Conservation (phyloP, 2,329 filamentous ascomycete species). For the Ophiostoma montium region DNA sequence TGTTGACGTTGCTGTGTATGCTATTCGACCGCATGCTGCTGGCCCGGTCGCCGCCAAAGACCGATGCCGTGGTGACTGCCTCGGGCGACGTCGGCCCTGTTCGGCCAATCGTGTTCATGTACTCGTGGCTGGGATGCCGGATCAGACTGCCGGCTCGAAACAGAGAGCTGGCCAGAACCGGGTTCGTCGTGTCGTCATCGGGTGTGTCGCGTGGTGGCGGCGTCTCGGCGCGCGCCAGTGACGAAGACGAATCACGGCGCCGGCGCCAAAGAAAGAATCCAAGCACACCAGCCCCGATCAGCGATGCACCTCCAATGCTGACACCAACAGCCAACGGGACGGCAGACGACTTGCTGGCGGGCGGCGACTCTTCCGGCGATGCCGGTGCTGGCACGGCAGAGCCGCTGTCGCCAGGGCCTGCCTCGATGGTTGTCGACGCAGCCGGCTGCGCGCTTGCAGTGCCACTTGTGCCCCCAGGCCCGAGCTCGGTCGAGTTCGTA, state of each 20-base stretch:
- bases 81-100: background rate
- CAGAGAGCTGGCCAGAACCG: background rate
- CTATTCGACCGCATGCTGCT: background rate
- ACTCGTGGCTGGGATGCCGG: background rate
- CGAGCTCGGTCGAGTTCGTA: background rate
- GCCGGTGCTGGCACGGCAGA: background rate
- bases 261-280: slow-evolving; percentile 8
- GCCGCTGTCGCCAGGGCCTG: background rate
- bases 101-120: background rate
- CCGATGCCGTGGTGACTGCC: background rate
- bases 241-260: background rate
- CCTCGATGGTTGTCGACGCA: background rate
- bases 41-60: no score
- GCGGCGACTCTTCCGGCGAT: background rate
- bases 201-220: slow-evolving; percentile 10
- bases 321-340: slow-evolving; percentile 11
- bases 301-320: slow-evolving; percentile 7
- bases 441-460: background rate
- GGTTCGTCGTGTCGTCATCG: slow-evolving; percentile 4
- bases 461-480: background rate
- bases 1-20: background rate
- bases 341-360: background rate
- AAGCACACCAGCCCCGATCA: background rate
- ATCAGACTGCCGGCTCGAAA: slow-evolving; percentile 5
- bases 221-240: slow-evolving; percentile 8